Base-by-base conservation (phyloP, 805 yeast species). In the Candida insectorum region DNA sequence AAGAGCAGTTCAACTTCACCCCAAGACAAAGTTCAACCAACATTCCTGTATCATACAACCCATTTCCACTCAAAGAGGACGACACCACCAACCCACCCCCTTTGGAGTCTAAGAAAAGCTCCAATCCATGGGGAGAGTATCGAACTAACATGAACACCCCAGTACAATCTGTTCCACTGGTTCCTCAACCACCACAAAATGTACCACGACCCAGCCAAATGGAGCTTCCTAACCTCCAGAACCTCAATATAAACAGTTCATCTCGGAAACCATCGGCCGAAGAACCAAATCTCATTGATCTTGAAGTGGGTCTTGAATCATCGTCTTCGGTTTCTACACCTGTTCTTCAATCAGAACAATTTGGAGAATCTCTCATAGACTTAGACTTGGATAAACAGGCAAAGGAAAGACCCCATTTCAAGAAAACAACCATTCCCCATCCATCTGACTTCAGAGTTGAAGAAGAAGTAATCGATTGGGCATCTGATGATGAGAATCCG, bases 391-490 rank as follows among this genome's bases (percentile, higher is more conserved):
- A 54, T 16, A 20, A 30, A 12, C 30, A 34, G 11, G n/a, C 14
- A 15, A 3, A 29, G 2, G 41, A 28, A 30, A 26, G 37, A 30
- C 65, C 60, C 3, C 53, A 45, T 30, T 61, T 52, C 44, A 64
- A 59, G 37, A 65, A 62, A 43, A 43, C 60, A 10, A 46, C 60
- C 1, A 43, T 48, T 16, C 57, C 51, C 30, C 44, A 48, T 12
- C 65, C 63, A 4, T 46, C 53, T 7, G 56, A 45, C 27, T 43
- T 64, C 24, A 55, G 46, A 17, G 58, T 65, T 19, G 62, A 63
- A 39, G 71, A 67, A 43, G 69, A 67, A 39, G 69, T 65, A 3
- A 58, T 67, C 36, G 72, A 67, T 43, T 67, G 65, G 54, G 72
- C 65, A 1, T 63, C 70, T 9, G 73, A 67, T 40, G 71, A 67